phyloP scores from a whole-genome alignment of 192 early-diverging fungal genomes.

The Linderina pennispora region DNA sequence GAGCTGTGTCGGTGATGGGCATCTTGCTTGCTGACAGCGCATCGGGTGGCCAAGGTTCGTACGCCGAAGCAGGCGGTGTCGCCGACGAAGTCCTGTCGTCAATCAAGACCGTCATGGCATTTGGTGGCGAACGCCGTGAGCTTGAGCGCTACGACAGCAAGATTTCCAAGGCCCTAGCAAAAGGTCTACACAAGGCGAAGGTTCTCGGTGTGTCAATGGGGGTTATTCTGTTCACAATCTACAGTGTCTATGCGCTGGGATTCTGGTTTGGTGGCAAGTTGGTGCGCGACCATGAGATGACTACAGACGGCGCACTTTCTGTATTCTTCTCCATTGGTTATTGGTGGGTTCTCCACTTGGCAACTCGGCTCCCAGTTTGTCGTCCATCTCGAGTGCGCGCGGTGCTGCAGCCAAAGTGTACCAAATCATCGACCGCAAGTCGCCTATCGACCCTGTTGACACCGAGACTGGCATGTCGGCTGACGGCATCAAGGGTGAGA shows the following conservation, averaged over 20 bases:
- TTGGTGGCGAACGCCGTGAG: constrained; percentile 73
- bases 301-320: constrained; percentile 55
- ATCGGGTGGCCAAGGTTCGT: constrained; percentile 54
- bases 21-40: constrained; percentile 47
- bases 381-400: constrained; percentile 64
- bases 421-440: constrained; percentile 73
- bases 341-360: constrained; percentile 75
- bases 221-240: constrained; percentile 68
- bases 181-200: constrained; percentile 57
- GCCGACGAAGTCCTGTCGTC: constrained; percentile 79
- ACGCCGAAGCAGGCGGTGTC: constrained; percentile 77
- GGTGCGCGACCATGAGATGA: constrained; percentile 48
- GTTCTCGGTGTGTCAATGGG: constrained; percentile 67
- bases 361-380: constrained; percentile 64
- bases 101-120: constrained; percentile 88
- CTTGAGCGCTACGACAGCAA: constrained; percentile 51
- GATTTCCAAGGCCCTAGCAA: constrained; percentile 56
- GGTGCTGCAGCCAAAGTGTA: constrained; percentile 82
- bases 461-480: constrained; percentile 30
- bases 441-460: constrained; percentile 63
- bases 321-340: constrained; percentile 88
- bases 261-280: constrained; percentile 77
- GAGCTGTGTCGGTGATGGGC: constrained; percentile 49
- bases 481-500: constrained; percentile 52
- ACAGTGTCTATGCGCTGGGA: constrained; percentile 68